Base-by-base conservation (phyloP, 495 filamentous ascomycete species). In the Tuber melanosporum region DNA sequence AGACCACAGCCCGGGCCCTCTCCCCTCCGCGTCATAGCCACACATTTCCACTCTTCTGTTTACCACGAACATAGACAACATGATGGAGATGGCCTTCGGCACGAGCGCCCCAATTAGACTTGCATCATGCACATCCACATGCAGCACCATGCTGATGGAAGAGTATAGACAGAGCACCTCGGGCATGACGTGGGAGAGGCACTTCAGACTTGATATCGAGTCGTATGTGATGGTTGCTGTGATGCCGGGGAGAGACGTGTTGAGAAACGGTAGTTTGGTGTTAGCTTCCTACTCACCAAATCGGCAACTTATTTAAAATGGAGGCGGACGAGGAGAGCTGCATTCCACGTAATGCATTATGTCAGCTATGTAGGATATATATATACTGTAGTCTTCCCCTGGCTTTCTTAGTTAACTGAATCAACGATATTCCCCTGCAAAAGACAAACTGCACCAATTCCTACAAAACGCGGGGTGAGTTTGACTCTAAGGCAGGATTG, bases 11-110 rank as follows among this genome's bases (percentile, higher is more conserved):
- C 91, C 89, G 0, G 91, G 91, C 57, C 87, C 81, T 41, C 39
- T 41, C 39, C 39, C 39, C 0, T 5, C 39, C 39, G 39, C 73
- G 74, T 90, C 88, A 20, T 85, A 83, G 20, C 90, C 91, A 82
- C 89, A 92, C 43, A 91, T 83, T 42, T 87, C 89, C 44, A 85
- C 82, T 5, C 85, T 86, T 8, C 88, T 85, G 79, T 91, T 90
- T 36, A 91, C 85, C 52, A 90, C 88, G 89, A 89, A 91, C 7
- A 90, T 87, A 69, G 86, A 84, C 82, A 89, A 86, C 20, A 91
- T 90, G 0, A 92, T 89, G 74, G 91, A 89, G 39, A 41, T 90
- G 0, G 90, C 90, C 1, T 87, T 90, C n/a, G 85, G 85, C 8
- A 92, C 81, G 26, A 85, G 86, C n/a, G 85, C 80, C 2, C 89